Evolutionary conservation across 305 asterid species (phyloP), one percentile per base, ranked within the genome.

Genomic region (Solanum hybrid): DNA sequence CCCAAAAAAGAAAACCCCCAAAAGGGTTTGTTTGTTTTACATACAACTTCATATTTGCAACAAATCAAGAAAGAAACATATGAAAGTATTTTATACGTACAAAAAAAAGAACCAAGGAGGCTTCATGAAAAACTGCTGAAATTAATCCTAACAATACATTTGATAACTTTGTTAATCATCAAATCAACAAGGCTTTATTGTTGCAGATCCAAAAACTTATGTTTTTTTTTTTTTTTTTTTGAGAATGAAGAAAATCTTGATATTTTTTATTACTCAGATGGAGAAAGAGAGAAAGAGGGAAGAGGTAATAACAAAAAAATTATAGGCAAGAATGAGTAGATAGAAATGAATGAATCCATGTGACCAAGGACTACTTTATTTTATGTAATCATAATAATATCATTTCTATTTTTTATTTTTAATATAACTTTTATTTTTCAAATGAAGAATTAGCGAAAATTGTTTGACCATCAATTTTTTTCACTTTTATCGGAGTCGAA

Each of bases 51-150:
- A 79, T 79, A 79, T 36, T 78, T 5, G 31, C 56, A 79, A 40
- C 24, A 60, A 60, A 60, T 60, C 71, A 60, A 60, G 16, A 42
- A 42, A 84, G 75, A 84, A 51, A 8, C 37, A 27, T 82, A 38
- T 40, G 24, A 27, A 26, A 10, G 24, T 69, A 91, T 89, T 34
- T 92, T 95, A 90, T 79, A 79, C 64, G 60, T 79, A 91, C 90
- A 87, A 72, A 91, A 90, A 90, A 79, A 88, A n/a, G 89, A 91
- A 91, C 96, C 93, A 90, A 88, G 93, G 95, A 89, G 93, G 95
- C 94, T 92, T 92, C 97, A 94, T 94, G 88, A 92, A 93, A 85
- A 17, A 72, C 46, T 10, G 31, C 12, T 32, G 76, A 31, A 84
- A 29, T 24, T 24, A 84, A 85, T 2, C 12, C 32, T 42, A 27